Conservation (phyloP, 139 green algal species). For the Coelastrella sp. region DNA sequence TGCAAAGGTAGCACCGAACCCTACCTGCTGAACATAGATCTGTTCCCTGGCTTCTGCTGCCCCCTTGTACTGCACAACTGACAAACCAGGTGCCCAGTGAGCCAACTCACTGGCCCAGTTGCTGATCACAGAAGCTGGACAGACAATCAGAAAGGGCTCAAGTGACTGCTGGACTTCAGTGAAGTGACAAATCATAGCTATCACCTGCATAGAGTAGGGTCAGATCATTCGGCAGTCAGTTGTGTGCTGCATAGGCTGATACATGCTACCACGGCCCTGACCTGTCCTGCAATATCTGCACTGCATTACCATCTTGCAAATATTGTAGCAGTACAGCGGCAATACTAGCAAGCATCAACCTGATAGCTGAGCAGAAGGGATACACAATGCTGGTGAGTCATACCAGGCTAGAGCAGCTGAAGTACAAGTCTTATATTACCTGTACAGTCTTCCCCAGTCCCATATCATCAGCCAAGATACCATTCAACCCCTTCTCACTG, state of each 20-base stretch:
- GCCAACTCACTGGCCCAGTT: slow-evolving; percentile 97
- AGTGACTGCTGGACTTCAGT: slow-evolving; percentile 83
- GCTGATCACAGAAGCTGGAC: slow-evolving; percentile 97
- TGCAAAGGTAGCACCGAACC: no score
- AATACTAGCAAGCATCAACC: no score
- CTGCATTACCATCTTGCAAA: neutral
- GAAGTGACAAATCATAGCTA: slow-evolving; percentile 93
- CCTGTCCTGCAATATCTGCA: neutral
- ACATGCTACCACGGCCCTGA: neutral
- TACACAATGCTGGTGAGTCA: no score
- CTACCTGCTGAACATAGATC: slow-evolving; percentile 50
- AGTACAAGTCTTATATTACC: slow-evolving; percentile 57
- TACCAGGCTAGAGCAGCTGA: no score
- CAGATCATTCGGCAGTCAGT: neutral
- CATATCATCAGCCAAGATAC: slow-evolving; percentile 99
- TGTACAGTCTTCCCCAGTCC: slow-evolving; percentile 96
- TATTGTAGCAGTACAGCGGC: no score
- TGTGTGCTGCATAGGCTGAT: neutral
- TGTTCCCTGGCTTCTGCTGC: slow-evolving; percentile 45
- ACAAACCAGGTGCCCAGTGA: slow-evolving; percentile 87
- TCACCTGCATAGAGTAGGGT: slow-evolving; percentile 74
- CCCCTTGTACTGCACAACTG: slow-evolving; percentile 64
- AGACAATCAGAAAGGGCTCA: slow-evolving; percentile 93
- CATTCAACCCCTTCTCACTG: slow-evolving; percentile 83
- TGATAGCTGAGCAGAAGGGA: no score